phyloP scores from a whole-genome alignment of 1,139 yeast species.

The Blastobotrys arbuscula region DNA sequence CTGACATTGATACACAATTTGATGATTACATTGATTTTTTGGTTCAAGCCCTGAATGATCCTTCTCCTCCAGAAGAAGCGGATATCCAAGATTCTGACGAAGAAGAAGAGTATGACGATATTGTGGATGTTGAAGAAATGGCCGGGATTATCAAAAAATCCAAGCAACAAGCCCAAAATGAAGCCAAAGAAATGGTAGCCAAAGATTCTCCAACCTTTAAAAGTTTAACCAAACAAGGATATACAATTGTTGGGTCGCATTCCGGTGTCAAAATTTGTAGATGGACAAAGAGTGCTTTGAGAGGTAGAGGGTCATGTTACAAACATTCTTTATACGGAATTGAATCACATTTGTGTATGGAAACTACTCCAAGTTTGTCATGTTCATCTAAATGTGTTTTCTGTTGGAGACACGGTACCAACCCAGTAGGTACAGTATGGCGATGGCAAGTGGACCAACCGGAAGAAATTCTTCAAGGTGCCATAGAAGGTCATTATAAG shows the following conservation, averaged over 20 bases:
- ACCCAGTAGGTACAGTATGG: slow-evolving; percentile 96
- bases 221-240: slow-evolving; percentile 87
- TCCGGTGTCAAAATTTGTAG: slow-evolving; percentile 94
- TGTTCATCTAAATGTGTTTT: slow-evolving; percentile 95
- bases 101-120: slow-evolving; percentile 31
- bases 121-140: slow-evolving; percentile 84
- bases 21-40: slow-evolving; percentile 63
- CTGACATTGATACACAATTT: slow-evolving; percentile 53
- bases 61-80: slow-evolving; percentile 43
- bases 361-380: slow-evolving; percentile 87
- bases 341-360: slow-evolving; percentile 84
- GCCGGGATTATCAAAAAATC: slow-evolving; percentile 52
- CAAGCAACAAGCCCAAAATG: slow-evolving; percentile 19
- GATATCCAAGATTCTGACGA: slow-evolving; percentile 47
- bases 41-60: slow-evolving; percentile 53
- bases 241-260: slow-evolving; percentile 88
- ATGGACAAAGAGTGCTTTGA: slow-evolving; percentile 91
- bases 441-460: slow-evolving; percentile 94
- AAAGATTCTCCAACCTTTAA: slow-evolving; percentile 84
- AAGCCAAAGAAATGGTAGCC: slow-evolving; percentile 82
- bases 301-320: slow-evolving; percentile 94
- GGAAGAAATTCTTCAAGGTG: slow-evolving; percentile 76
- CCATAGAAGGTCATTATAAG: slow-evolving; percentile 80
- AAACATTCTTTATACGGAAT: slow-evolving; percentile 91
- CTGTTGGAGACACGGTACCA: slow-evolving; percentile 97